Base-by-base conservation (phyloP, 1,284 basidiomycete genomes). In the Anthracocystis walkeri region DNA sequence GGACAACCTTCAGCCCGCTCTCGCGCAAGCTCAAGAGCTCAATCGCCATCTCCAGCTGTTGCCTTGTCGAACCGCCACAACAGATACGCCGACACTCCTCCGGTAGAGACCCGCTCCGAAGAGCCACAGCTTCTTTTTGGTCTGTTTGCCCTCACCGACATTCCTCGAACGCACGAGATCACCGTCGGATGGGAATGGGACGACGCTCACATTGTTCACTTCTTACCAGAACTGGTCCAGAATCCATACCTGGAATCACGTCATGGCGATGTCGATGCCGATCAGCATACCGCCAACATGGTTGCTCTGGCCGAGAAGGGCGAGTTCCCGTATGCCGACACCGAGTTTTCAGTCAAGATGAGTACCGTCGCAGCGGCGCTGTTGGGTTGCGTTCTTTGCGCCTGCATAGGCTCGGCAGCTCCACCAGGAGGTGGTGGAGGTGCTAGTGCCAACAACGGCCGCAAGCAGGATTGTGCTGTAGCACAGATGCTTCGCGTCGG, bases 151-250 rank as follows among this genome's bases (percentile, higher is more conserved):
- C 85, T 92, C 20, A 87, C 90, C 18, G 92, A 94, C 75, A 88
- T 97, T 66, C 89, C 89, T 65, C 89, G 90, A 40, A 89, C 91
- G 54, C 94, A 96, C 79, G 96, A 98, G 86, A 90, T 98, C 42
- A 90, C 95, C 0, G 86, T 97, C 0, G 93, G 92, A 0, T 98
- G 95, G 94, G 94, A 97, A 84, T 97, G 95, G 95, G 95, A 97
- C 78, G 95, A 97, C 80, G 90, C 90, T 6, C 93, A 94, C 82
- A 90, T 92, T 0, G 90, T 97, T 0, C 95, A 97, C 85, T 87
- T 90, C 54, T 87, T 97, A 0, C 92, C 92, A 4, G 90, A 90
- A 18, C 86, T 93, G 52, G 88, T 93, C 54, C 87, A 90, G 75
- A 87, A 84, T 12, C 82, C 84, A 8, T 65, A 59, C 41, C 65